phyloP scores from a whole-genome alignment of 2,329 filamentous ascomycete species.

The Byssothecium circinans region DNA sequence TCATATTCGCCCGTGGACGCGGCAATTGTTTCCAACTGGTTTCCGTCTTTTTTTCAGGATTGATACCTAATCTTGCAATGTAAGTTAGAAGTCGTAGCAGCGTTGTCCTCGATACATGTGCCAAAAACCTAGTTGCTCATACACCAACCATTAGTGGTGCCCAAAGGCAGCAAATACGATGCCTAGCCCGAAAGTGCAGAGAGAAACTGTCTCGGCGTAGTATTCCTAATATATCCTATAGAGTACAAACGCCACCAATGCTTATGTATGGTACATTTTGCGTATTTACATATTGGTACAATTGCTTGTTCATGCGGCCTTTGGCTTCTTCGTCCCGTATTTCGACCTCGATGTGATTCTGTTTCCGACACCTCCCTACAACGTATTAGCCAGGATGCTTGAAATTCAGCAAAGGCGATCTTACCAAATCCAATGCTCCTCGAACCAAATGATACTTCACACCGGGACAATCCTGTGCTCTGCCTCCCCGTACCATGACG shows the following conservation, averaged over 20 bases:
- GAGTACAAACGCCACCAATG: slow-evolving; percentile 21
- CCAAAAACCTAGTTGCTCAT: no score
- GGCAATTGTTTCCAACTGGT: no score
- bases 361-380: slow-evolving; percentile 84
- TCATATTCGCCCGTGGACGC: no score
- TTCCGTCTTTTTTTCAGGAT: no score
- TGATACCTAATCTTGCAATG: no score
- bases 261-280: slow-evolving; percentile 31
- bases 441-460: slow-evolving; percentile 93
- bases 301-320: slow-evolving; percentile 49
- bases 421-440: slow-evolving; percentile 88
- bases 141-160: no score
- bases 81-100: no score
- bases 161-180: no score
- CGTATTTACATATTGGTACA: slow-evolving; percentile 19
- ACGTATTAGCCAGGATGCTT: slow-evolving; percentile 31
- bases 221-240: no score
- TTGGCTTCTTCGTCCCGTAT: slow-evolving; percentile 98
- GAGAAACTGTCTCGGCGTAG: no score
- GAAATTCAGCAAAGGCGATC: slow-evolving; percentile 47
- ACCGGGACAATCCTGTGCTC: slow-evolving; percentile 96
- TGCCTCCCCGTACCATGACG: slow-evolving; percentile 89
- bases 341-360: slow-evolving; percentile 86
- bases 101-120: no score
- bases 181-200: no score